These are phyloP conservation scores for Coemansia sp. DNA, from an alignment of 192 early-diverging fungal species.

Conservation along the genomic window DNA sequence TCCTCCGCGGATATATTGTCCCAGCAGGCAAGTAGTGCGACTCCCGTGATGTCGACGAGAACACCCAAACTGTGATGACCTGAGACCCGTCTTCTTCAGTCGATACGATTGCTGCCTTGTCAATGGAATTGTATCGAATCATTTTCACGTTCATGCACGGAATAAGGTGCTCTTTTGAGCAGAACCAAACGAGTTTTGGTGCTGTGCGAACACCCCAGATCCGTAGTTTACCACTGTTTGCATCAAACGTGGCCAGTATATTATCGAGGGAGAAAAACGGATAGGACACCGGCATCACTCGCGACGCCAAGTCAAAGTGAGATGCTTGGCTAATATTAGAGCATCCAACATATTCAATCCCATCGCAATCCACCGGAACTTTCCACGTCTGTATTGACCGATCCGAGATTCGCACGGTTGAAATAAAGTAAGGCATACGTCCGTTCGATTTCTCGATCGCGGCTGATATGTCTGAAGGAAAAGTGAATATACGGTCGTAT, in stretches of 20 bases:
- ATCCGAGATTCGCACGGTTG: constrained; percentile 22
- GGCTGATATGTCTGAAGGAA: constrained; percentile 18
- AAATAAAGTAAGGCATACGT: constrained; percentile 38
- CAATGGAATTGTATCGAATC: constrained; percentile 58
- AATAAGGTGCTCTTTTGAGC: constrained; percentile 50
- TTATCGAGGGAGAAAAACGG: constrained; percentile 55
- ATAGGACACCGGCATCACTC: constrained; percentile 51
- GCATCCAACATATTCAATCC: constrained; percentile 24
- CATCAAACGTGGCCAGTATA: constrained; percentile 51
- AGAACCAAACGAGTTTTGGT: constrained; percentile 42
- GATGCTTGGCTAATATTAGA: constrained; percentile 11
- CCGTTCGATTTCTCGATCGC: not conserved
- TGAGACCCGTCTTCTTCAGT: constrained; percentile 34
- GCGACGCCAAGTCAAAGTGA: constrained; percentile 44
- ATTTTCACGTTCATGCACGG: constrained; percentile 50
- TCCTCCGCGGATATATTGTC: constrained; percentile 44
- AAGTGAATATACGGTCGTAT: constrained; percentile 53
- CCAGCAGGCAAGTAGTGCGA: constrained; percentile 55
- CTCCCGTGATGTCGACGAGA: constrained; percentile 54
- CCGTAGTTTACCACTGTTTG: constrained; percentile 34
- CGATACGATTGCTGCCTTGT: constrained; percentile 56
- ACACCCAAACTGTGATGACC: constrained; percentile 50
- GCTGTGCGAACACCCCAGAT: constrained; percentile 51
- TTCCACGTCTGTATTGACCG: constrained; percentile 42
- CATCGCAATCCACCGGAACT: constrained; percentile 13